Base-by-base conservation (phyloP, 805 yeast genomes). In the Saturnispora sanitii region DNA sequence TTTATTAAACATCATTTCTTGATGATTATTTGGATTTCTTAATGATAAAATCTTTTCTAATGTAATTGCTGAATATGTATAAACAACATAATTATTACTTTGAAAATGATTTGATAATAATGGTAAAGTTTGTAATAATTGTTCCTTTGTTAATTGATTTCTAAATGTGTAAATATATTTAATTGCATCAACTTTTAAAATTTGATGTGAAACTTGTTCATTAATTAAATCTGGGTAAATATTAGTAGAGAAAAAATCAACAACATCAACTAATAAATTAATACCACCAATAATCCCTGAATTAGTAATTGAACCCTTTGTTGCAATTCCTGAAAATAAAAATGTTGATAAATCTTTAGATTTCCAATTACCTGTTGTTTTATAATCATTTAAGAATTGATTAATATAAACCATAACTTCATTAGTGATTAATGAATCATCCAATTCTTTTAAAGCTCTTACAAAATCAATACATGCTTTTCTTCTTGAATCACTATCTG, bases 11-110 rank as follows among this genome's bases (percentile, higher is more conserved):
- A 90, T 67, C 18, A 77, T 69, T 11, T 60, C 64, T 50, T 69
- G 73, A 35, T 72, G 67, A 35, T 75, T 68, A n/a, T 70, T 61
- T 18, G 68, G 59, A 50, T 74, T 76, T 47, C 92, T 76, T 59
- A 90, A 74, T 1, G 95, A 76, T 40, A 92, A 67, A 39, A 92
- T 77, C 51, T 85, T 79, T 58, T 92, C 98, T 45, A 90, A 77
- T 2, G 97, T 87, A 43, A 92, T 81, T 1, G 98, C 88, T 1
- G 97, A 78, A 55, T 88, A 92, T 0, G 98, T 88, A 60, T 83
- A 85, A 17, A 90, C 94, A 26, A 87, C 95, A 43, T 82, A 83
- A 43, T 79, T 77, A 6, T 65, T 61, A 27, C 80, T 73, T 40
- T 68, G 64, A 50, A 94, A 73, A 56, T 84, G 87, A 13, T 70